phyloP scores from a whole-genome alignment of 352 stramenopile species.

The Phytopythium boreale region DNA sequence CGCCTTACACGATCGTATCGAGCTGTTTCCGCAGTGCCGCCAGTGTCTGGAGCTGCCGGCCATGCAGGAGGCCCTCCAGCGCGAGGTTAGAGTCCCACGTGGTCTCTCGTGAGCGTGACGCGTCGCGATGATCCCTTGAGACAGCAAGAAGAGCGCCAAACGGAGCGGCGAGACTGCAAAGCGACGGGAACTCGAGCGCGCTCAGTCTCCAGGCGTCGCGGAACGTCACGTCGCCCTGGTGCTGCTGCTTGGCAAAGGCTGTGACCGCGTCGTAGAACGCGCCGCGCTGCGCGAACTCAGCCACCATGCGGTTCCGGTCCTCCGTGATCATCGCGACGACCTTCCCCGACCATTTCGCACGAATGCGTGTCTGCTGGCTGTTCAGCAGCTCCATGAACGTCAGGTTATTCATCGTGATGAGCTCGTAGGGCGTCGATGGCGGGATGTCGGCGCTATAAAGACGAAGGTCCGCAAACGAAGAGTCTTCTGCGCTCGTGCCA shows the following conservation, averaged over 20 bases:
- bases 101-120: slow-evolving; percentile 4
- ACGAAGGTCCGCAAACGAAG: slow-evolving; percentile 29
- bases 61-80: slow-evolving; percentile 36
- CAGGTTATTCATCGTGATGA: slow-evolving; percentile 47
- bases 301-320: slow-evolving; percentile 49
- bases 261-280: slow-evolving; percentile 39
- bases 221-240: slow-evolving; percentile 15
- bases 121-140: slow-evolving; percentile 6
- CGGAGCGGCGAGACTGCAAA: slow-evolving; percentile 35
- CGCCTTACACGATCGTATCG: slow-evolving; percentile 26
- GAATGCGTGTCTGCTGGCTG: slow-evolving; percentile 41
- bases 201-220: slow-evolving; percentile 36
- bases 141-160: slow-evolving; percentile 36
- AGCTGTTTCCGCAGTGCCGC: slow-evolving; percentile 29
- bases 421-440: slow-evolving; percentile 46
- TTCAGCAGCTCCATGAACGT: slow-evolving; percentile 52
- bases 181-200: slow-evolving; percentile 32
- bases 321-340: slow-evolving; percentile 53
- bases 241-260: slow-evolving; percentile 33
- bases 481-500: slow-evolving; percentile 1
- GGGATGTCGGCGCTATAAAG: slow-evolving; percentile 41
- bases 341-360: slow-evolving; percentile 41
- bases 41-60: slow-evolving; percentile 33
- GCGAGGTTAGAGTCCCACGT: slow-evolving; percentile 26
- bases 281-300: slow-evolving; percentile 34